A percentile compares a stretch with the other conserved stretches of the same genome.
phyloP scores from a whole-genome alignment of 78 protist genomes.

The Neovahlkampfia damariscottae region DNA sequence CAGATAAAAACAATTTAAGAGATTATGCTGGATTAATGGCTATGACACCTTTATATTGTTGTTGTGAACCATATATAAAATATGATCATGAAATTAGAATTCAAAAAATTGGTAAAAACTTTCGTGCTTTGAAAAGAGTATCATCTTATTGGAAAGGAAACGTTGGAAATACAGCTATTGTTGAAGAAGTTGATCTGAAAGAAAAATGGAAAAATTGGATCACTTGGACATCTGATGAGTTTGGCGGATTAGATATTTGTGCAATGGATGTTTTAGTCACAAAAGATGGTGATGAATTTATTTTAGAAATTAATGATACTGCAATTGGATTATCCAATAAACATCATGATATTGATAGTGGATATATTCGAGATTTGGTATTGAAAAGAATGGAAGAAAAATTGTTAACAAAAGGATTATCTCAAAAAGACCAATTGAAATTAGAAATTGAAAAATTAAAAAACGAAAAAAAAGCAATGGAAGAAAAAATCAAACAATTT shows the following conservation, averaged over 20 bases:
- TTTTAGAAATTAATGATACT: slow-evolving; percentile 15
- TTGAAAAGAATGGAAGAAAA: slow-evolving; percentile 5
- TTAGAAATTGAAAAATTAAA: no score
- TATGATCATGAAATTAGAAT: not conserved
- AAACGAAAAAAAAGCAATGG: no score
- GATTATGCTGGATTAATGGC: no score
- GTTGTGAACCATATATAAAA: slow-evolving; percentile 1
- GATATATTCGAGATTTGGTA: not conserved
- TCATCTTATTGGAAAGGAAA: no score
- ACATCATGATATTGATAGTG: not conserved
- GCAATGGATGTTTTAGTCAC: slow-evolving; percentile 3
- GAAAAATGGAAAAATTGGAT: not conserved
- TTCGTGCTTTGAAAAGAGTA: slow-evolving; percentile 10
- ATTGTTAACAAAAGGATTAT: no score
- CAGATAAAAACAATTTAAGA: no score
- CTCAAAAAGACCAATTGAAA: no score
- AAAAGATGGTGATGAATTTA: slow-evolving; percentile 5
- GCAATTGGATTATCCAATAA: not conserved
- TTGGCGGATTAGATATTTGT: slow-evolving; percentile 15
- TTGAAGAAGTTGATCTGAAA: slow-evolving; percentile 5
- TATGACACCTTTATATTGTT: no score
- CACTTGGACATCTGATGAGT: slow-evolving; percentile 5
- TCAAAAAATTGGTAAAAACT: slow-evolving; percentile 12
- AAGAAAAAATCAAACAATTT: no score
- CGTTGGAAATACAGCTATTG: no score